Conservation (phyloP, 23 red algal genomes). For the Gracilariopsis chorda region DNA sequence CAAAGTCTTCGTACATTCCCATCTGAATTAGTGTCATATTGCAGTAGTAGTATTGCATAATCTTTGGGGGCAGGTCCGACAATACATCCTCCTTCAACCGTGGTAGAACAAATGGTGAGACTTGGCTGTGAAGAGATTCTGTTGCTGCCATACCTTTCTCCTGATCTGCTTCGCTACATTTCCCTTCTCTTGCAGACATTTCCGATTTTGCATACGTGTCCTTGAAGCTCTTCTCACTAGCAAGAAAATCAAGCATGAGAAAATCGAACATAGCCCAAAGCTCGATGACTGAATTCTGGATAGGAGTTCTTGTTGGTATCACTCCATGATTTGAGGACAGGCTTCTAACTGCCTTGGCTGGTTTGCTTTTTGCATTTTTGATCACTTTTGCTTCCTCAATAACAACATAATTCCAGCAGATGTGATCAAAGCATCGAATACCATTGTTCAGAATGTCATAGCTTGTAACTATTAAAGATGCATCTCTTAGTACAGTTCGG, state of each 20-base stretch:
- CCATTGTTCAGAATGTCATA: no score
- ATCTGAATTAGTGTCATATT: slow-evolving; percentile 61
- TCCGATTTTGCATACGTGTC: slow-evolving; percentile 69
- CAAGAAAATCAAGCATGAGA: no score
- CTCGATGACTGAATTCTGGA: no score
- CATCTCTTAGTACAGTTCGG: neutral
- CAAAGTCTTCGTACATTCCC: slow-evolving; percentile 64
- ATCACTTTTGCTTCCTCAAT: slow-evolving; percentile 80
- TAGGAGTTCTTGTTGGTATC: slow-evolving; percentile 62
- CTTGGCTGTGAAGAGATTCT: no score
- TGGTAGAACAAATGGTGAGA: slow-evolving; percentile 76
- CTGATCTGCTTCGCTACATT: no score
- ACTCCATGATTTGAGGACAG: slow-evolving; percentile 53
- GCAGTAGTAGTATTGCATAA: no score
- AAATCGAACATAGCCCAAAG: no score
- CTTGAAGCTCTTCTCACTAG: slow-evolving; percentile 36
- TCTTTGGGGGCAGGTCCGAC: no score
- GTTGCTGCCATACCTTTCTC: no score
- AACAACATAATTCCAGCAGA: slow-evolving; percentile 50
- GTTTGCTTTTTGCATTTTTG: slow-evolving; percentile 60
- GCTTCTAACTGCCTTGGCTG: slow-evolving; percentile 35
- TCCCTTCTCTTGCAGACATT: no score
- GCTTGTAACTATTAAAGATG: slow-evolving; percentile 46
- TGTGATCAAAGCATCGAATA: neutral
- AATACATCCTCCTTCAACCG: no score